These are phyloP conservation scores for Nemania sp. DNA, from an alignment of 2,329 filamentous ascomycete species.

Conservation along the genomic window DNA sequence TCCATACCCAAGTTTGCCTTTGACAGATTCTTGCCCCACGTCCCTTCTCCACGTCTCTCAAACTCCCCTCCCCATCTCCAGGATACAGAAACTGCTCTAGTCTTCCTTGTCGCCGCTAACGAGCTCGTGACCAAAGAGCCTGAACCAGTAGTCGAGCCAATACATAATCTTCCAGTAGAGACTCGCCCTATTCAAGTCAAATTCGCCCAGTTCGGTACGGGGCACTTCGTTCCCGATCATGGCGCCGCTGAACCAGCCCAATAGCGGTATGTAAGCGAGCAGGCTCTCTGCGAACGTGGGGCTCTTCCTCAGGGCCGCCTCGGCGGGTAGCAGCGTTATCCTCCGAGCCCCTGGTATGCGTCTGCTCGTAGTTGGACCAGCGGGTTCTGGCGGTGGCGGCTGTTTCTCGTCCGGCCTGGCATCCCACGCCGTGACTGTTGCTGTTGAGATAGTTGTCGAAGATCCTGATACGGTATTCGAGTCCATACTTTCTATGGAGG, in stretches of 20 bases:
- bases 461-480: constrained; percentile 51
- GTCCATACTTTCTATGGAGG: constrained; percentile 62
- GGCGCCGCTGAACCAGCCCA: constrained; percentile 72
- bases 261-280: constrained; percentile 67
- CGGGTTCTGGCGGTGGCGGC: constrained; percentile 43
- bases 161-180: constrained; percentile 71
- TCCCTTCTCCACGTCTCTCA: no score
- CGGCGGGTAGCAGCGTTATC: constrained; percentile 67
- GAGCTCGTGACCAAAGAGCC: constrained; percentile 63
- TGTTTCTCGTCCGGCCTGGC: constrained; percentile 21
- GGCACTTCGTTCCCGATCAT: constrained; percentile 80
- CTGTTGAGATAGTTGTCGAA: constrained; percentile 49
- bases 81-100: constrained; percentile 35
- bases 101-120: constrained; percentile 63
- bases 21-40: no score
- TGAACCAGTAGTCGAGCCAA: constrained; percentile 63
- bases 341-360: constrained; percentile 70
- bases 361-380: constrained; percentile 49
- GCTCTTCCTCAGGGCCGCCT: constrained; percentile 72
- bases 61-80: no score
- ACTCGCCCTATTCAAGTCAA: constrained; percentile 73
- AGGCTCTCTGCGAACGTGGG: constrained; percentile 67
- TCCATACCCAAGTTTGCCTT: no score
- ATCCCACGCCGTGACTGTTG: constrained; percentile 48
- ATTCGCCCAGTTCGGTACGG: constrained; percentile 71